Evolutionary conservation across 192 early-diverging fungal species (phyloP).

Genomic region (Borealophlyctis nickersoniae): DNA sequence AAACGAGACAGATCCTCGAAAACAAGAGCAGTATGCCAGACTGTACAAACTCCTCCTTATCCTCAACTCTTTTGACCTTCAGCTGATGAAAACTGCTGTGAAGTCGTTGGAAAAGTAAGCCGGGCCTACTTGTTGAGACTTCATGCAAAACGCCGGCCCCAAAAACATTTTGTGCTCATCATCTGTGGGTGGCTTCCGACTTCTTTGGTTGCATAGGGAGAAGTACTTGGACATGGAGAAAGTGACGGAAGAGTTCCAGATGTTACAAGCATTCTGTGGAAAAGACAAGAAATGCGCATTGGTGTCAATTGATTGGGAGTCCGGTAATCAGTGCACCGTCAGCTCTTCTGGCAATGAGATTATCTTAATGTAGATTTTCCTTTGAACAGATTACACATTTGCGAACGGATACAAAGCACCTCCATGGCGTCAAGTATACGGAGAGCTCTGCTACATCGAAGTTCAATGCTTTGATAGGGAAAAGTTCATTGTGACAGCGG

Average conservation of each 20-base stretch:
- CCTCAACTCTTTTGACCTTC: constrained; percentile 51
- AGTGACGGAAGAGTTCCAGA: constrained; percentile 49
- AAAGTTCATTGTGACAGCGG: constrained; percentile 50
- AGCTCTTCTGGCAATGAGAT: not conserved
- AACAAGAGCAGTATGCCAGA: constrained; percentile 41
- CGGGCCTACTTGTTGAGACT: not conserved
- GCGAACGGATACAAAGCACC: constrained; percentile 57
- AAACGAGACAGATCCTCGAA: constrained; percentile 42
- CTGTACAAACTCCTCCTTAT: constrained; percentile 58
- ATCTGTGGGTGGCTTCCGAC: not conserved
- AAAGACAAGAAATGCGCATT: constrained; percentile 37
- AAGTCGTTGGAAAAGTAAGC: constrained; percentile 38
- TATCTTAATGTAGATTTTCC: not conserved
- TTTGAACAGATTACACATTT: constrained; percentile 51
- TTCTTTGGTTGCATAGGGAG: constrained; percentile 32
- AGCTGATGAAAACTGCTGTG: constrained; percentile 46
- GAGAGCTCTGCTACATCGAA: constrained; percentile 56
- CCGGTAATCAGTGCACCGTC: constrained; percentile 19
- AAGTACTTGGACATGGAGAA: constrained; percentile 43
- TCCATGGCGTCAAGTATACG: constrained; percentile 61
- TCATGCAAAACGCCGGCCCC: no score
- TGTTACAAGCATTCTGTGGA: constrained; percentile 51
- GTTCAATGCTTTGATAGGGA: constrained; percentile 45
- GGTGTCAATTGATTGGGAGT: constrained; percentile 56
- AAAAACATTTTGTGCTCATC: no score